A percentile compares a stretch with the other conserved stretches of the same genome.
Conservation (phyloP, 2,329 filamentous ascomycete genomes). For the Cyclaneusma minus region DNA sequence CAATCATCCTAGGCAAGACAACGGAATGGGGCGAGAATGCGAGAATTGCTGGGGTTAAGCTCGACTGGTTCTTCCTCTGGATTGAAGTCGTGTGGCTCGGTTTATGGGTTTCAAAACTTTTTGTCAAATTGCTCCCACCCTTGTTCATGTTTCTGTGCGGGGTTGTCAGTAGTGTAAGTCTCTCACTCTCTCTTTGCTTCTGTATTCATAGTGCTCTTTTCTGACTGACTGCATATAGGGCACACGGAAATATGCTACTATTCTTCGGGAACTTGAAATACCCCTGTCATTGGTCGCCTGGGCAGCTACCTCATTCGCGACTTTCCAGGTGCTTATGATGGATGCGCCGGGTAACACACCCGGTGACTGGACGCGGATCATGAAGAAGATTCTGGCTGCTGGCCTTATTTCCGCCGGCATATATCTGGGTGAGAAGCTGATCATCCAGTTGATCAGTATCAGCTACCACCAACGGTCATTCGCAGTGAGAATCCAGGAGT, state of each 20-base stretch:
- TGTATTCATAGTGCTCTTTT: no score
- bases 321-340: slow-evolving; percentile 44
- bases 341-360: slow-evolving; percentile 5
- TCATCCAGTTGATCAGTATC: slow-evolving; percentile 73
- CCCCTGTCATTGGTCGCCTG: slow-evolving; percentile 55
- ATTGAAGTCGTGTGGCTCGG: slow-evolving; percentile 52
- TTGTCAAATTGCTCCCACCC: slow-evolving; percentile 42
- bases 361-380: slow-evolving; percentile 33
- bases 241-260: slow-evolving; percentile 53
- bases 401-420: slow-evolving; percentile 53
- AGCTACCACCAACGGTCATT: slow-evolving; percentile 78
- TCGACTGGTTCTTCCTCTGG: slow-evolving; percentile 52
- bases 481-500: slow-evolving; percentile 69
- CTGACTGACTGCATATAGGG: no score
- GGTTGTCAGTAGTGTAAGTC: slow-evolving; percentile 50
- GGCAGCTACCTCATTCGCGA: slow-evolving; percentile 45
- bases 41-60: slow-evolving; percentile 28
- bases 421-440: slow-evolving; percentile 59
- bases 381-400: slow-evolving; percentile 52
- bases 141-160: slow-evolving; percentile 55
- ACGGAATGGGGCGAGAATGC: slow-evolving; percentile 25
- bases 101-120: slow-evolving; percentile 51
- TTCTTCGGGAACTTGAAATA: slow-evolving; percentile 48
- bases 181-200: no score
- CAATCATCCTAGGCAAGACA: slow-evolving; percentile 38